Evolutionary conservation across 192 early-diverging fungal genomes (phyloP), one percentile per base, ranked within the genome.

Genomic region (Chytriomyces hyalinus): DNA sequence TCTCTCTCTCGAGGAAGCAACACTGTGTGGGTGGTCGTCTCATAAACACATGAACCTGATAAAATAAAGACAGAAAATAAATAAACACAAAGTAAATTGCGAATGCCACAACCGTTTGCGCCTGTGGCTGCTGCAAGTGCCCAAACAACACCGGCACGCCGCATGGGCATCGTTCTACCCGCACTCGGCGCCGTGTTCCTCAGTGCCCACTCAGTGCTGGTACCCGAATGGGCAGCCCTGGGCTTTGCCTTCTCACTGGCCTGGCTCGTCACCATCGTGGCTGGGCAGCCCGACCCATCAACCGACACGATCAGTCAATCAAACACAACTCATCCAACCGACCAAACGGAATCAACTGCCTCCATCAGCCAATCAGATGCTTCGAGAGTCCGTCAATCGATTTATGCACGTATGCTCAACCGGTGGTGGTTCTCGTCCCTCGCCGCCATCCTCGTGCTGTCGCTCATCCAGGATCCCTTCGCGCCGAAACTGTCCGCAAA

Each of bases 371-470:
- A 17, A 13, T 59, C 13, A 59, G 15, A 13, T 17, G 20, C 15
- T 59, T 59, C 13, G 20, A 20, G 13, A 17, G 53, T 59, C 3
- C 20, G 20, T 59, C 53, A 17, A 17, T 10, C 62, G 11, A 64
- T 15, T 65, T 68, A 43, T 46, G 9, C 36, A 17, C 47, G 9
- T 48, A 68, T 68, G 15, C 67, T 49, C 9, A 24, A 15, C 15
- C 64, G 64, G 46, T 75, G 73, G 73, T 75, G 73, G 73, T 49
- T 57, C 20, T 28, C 61, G 10, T 75, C 73, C 13, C 61, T 75
- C 63, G 63, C 22, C 44, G 26, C 46, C 22, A 57, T 75, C 9
- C 6, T 75, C 3, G 17, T 36, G 22, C 73, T 75, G 9, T 75
- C 73, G 44, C 73, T 75, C 24, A 60, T 51, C 47, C 73, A 49